Evolutionary conservation across 331 rosid genomes (phyloP).

Genomic region (Cucumis variabilis): DNA sequence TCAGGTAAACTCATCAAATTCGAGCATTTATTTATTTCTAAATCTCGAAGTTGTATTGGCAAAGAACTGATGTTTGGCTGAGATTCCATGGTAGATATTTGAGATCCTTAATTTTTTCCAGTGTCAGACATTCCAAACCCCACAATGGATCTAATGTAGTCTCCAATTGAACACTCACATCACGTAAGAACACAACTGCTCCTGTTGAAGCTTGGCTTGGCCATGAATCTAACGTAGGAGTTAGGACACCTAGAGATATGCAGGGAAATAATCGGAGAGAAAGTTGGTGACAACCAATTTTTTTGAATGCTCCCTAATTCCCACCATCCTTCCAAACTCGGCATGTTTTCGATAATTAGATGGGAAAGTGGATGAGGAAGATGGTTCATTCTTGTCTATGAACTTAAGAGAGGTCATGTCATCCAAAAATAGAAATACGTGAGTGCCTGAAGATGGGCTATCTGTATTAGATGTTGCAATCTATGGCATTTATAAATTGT

Average conservation of each 20-base stretch:
- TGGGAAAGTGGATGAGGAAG: not conserved
- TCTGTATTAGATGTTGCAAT: not conserved
- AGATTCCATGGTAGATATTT: not conserved
- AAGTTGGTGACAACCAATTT: too few relatives aligned
- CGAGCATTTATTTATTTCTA: not conserved
- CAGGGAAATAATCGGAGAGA: too few relatives aligned
- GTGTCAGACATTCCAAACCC: not conserved
- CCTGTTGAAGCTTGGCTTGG: too few relatives aligned
- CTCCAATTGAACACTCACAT: not conserved
- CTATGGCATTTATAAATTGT: not conserved
- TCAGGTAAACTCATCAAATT: conserved; percentile 1
- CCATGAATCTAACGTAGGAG: too few relatives aligned
- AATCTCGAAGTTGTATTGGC: not conserved
- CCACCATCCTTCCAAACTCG: not conserved
- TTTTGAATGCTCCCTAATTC: not conserved
- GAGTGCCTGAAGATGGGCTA: not conserved
- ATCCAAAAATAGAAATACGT: not conserved
- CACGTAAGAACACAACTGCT: too few relatives aligned
- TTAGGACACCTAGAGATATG: too few relatives aligned
- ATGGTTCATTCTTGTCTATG: conserved; percentile 6
- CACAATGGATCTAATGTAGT: not conserved
- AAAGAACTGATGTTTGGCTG: not conserved
- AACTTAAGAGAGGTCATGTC: not conserved
- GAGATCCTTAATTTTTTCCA: not conserved
- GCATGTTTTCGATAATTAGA: not conserved